These are phyloP conservation scores for Lactifluus echinatus DNA, from an alignment of 768 basidiomycete genomes.

Conservation along the genomic window DNA sequence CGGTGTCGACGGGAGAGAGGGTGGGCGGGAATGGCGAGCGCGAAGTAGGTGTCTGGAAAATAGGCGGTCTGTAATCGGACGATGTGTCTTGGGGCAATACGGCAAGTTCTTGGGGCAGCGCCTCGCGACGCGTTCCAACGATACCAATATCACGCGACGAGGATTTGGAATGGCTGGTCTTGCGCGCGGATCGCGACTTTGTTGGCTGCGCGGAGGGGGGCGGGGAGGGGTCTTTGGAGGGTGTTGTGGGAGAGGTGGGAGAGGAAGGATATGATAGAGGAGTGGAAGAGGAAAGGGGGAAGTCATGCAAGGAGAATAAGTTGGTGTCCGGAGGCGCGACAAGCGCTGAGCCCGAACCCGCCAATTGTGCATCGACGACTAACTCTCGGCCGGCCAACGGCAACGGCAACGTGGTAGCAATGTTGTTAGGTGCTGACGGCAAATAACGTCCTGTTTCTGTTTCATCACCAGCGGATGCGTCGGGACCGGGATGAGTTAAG, in stretches of 20 bases:
- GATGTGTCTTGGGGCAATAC: conserved; percentile 5
- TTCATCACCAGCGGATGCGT: no score
- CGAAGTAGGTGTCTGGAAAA: conserved; percentile 32
- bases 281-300: background rate
- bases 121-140: conserved; percentile 35
- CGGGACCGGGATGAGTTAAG: background rate
- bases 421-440: background rate
- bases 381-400: background rate
- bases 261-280: conserved; percentile 31
- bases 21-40: conserved; percentile 26
- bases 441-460: background rate
- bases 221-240: background rate
- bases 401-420: background rate
- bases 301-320: background rate
- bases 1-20: conserved; percentile 5
- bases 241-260: conserved; percentile 25
- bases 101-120: conserved; percentile 22
- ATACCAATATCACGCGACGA: conserved; percentile 44
- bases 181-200: background rate
- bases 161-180: conserved; percentile 28
- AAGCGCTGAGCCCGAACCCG: conserved; percentile 5
- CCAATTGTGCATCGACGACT: conserved; percentile 10
- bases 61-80: conserved; percentile 27
- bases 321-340: conserved; percentile 5
- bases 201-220: background rate